Evolutionary conservation across 768 basidiomycete species (phyloP).

Genomic region (Cubamyces lactineus): DNA sequence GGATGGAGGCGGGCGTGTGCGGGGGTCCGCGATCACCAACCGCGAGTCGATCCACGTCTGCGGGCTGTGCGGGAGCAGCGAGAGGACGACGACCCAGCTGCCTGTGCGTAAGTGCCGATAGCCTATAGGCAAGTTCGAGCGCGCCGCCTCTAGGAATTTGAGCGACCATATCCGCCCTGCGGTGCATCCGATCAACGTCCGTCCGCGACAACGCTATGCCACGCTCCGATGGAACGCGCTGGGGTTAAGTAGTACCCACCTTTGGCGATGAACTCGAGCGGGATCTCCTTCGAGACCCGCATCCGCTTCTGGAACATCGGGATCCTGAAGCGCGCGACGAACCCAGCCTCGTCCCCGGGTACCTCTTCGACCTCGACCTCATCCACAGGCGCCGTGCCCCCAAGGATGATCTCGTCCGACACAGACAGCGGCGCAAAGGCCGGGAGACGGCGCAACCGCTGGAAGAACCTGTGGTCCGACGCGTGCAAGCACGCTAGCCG

Average conservation of each 20-base stretch:
- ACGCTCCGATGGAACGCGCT: no score
- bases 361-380: conserved; percentile 58
- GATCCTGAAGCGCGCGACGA: conserved; percentile 54
- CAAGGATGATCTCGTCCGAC: conserved; percentile 51
- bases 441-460: conserved; percentile 55
- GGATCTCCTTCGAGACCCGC: conserved; percentile 57
- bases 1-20: conserved; percentile 14
- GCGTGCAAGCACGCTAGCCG: conserved; percentile 67
- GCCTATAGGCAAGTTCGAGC: conserved; percentile 1
- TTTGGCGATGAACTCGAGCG: conserved; percentile 53
- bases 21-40: conserved; percentile 47
- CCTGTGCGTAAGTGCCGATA: conserved; percentile 15
- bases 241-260: no score
- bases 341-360: conserved; percentile 52
- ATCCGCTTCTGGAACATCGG: conserved; percentile 71
- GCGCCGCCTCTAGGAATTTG: conserved; percentile 39
- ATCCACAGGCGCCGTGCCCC: conserved; percentile 40
- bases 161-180: conserved; percentile 61
- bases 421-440: conserved; percentile 56
- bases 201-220: no score
- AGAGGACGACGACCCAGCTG: conserved; percentile 51
- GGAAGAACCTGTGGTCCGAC: conserved; percentile 64
- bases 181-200: not conserved
- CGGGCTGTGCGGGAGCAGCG: conserved; percentile 57
- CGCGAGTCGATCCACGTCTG: conserved; percentile 60